Conservation (phyloP, 2,329 filamentous ascomycete species). For the Fusarium camptoceras region DNA sequence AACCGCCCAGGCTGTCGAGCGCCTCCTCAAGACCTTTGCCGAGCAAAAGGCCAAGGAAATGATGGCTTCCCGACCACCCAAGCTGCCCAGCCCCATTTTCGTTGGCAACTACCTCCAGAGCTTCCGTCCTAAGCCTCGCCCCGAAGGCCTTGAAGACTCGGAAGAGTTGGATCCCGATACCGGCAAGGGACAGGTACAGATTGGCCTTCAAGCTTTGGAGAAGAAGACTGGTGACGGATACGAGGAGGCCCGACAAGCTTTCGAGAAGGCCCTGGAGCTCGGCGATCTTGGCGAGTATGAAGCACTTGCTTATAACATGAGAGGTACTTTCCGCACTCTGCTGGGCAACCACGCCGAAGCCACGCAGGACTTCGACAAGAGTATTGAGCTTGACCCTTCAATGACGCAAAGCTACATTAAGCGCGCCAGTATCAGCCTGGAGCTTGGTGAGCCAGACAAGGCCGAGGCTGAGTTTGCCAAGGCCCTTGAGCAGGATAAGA, state of each 20-base stretch:
- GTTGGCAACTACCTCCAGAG: conserved; percentile 99
- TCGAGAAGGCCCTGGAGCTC: conserved; percentile 87
- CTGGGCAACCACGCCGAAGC: conserved; percentile 88
- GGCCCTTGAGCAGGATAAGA: conserved; percentile 84
- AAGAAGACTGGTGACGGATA: conserved; percentile 93
- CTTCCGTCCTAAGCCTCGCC: conserved; percentile 86
- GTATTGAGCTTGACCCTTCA: conserved; percentile 86
- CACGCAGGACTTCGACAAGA: conserved; percentile 88
- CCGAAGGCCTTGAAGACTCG: conserved; percentile 83
- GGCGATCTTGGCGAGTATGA: conserved; percentile 84
- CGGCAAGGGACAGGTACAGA: conserved; percentile 86
- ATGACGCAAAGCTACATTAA: conserved; percentile 99
- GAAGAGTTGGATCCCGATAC: conserved; percentile 81
- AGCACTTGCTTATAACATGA: conserved; percentile 94
- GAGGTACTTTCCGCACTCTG: conserved; percentile 94
- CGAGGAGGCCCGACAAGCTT: conserved; percentile 85
- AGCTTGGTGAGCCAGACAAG: conserved; percentile 88
- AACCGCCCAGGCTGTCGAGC: conserved; percentile 90
- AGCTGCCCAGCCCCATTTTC: conserved; percentile 94
- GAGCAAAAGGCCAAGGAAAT: conserved; percentile 94
- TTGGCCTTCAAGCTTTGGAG: conserved; percentile 82
- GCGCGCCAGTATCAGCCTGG: conserved; percentile 96
- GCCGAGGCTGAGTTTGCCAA: conserved; percentile 89
- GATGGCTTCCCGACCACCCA: conserved; percentile 84
- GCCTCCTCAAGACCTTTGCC: conserved; percentile 95